A percentile compares a stretch with the other conserved stretches of the same genome.
phyloP scores from a whole-genome alignment of 2,329 filamentous ascomycete species.

The Fusarium avenaceum region DNA sequence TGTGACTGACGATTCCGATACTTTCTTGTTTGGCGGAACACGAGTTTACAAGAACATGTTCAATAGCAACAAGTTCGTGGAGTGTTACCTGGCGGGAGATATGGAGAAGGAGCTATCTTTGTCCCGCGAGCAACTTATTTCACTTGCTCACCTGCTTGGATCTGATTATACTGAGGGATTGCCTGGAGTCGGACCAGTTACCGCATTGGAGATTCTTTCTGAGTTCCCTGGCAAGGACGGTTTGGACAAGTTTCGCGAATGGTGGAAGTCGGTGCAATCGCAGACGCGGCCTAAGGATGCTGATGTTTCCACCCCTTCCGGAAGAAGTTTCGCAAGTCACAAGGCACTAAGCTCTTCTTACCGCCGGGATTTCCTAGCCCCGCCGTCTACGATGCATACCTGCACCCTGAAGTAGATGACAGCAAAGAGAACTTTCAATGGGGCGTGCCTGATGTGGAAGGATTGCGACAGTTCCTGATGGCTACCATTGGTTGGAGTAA shows the following conservation, averaged over 20 bases:
- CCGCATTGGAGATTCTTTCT: slow-evolving; percentile 91
- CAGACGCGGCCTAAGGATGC: slow-evolving; percentile 73
- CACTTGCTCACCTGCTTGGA: slow-evolving; percentile 89
- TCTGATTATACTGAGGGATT: slow-evolving; percentile 96
- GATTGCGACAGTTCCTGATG: slow-evolving; percentile 87
- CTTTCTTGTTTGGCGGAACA: slow-evolving; percentile 95
- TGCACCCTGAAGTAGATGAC: slow-evolving; percentile 86
- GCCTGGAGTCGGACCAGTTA: slow-evolving; percentile 91
- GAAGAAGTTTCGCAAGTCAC: slow-evolving; percentile 85
- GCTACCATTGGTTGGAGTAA: slow-evolving; percentile 91
- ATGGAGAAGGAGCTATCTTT: slow-evolving; percentile 91
- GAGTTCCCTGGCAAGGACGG: slow-evolving; percentile 78
- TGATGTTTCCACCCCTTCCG: slow-evolving; percentile 76
- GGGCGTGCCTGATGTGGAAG: slow-evolving; percentile 94
- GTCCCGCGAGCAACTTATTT: slow-evolving; percentile 87
- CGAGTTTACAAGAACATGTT: slow-evolving; percentile 99
- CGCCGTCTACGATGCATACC: slow-evolving; percentile 85
- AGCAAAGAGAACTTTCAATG: slow-evolving; percentile 87
- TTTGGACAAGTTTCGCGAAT: slow-evolving; percentile 83
- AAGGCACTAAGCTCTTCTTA: slow-evolving; percentile 88
- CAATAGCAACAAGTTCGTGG: slow-evolving; percentile 97
- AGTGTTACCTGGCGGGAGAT: slow-evolving; percentile 89
- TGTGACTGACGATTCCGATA: slow-evolving; percentile 97
- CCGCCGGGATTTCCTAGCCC: slow-evolving; percentile 82
- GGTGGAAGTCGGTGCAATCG: slow-evolving; percentile 86